Evolutionary conservation across 2,329 filamentous ascomycete species (phyloP).

Genomic region (Cladosporium sp.): DNA sequence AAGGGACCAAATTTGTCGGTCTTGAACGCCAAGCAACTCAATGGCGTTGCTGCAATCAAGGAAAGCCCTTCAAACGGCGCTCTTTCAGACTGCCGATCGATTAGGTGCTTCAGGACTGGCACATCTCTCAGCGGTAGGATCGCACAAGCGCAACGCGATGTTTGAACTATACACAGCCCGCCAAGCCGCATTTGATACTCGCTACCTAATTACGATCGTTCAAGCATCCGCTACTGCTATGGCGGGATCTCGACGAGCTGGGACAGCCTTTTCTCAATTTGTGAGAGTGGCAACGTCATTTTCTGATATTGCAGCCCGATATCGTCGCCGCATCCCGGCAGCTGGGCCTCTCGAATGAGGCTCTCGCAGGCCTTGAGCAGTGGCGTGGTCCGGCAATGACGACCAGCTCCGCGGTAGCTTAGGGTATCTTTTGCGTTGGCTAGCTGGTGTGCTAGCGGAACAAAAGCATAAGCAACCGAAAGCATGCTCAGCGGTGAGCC

Average conservation of each 20-base stretch:
- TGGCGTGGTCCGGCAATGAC: slow-evolving; percentile 10
- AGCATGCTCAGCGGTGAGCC: slow-evolving; percentile 16
- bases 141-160: slow-evolving; percentile 18
- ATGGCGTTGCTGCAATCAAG: slow-evolving; percentile 17
- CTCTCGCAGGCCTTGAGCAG: slow-evolving; percentile 2
- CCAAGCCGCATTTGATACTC: slow-evolving; percentile 8
- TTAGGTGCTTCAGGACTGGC: background rate
- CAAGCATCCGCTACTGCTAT: background rate
- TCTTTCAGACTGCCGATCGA: slow-evolving; percentile 15
- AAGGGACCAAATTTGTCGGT: slow-evolving; percentile 9
- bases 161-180: slow-evolving; percentile 18
- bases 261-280: background rate
- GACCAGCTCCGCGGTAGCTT: slow-evolving; percentile 13
- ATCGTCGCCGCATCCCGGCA: slow-evolving; percentile 7
- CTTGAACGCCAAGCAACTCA: slow-evolving; percentile 16
- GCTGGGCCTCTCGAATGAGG: background rate
- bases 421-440: slow-evolving; percentile 2
- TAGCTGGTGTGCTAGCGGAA: slow-evolving; percentile 14
- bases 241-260: background rate
- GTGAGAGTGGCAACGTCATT: background rate
- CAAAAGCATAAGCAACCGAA: slow-evolving; percentile 15
- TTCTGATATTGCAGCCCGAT: slow-evolving; percentile 3
- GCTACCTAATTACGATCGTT: background rate
- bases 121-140: slow-evolving; percentile 14
- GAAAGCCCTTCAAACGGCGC: slow-evolving; percentile 8